Evolutionary conservation across 1,284 basidiomycete species (phyloP).

Genomic region (Sporisorium graminicola): DNA sequence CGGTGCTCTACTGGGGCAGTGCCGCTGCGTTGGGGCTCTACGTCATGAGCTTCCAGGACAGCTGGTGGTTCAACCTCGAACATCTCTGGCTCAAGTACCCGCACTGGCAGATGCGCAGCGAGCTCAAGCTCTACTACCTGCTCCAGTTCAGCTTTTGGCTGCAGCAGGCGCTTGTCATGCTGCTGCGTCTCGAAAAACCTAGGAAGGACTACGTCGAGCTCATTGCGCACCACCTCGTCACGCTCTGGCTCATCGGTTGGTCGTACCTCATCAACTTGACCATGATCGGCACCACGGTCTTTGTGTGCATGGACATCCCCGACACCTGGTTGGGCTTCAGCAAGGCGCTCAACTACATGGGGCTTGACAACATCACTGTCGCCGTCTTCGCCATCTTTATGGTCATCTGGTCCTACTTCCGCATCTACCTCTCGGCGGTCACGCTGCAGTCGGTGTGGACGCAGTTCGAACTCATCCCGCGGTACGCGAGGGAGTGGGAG

Average conservation of each 20-base stretch:
- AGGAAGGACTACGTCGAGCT: slow-evolving; percentile 91
- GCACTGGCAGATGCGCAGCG: slow-evolving; percentile 80
- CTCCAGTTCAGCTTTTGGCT: slow-evolving; percentile 85
- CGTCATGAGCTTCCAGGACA: slow-evolving; percentile 87
- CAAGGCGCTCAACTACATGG: slow-evolving; percentile 68
- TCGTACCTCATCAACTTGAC: slow-evolving; percentile 74
- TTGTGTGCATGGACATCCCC: slow-evolving; percentile 96
- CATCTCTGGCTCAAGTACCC: slow-evolving; percentile 68
- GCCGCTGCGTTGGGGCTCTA: slow-evolving; percentile 68
- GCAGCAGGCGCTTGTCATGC: slow-evolving; percentile 89
- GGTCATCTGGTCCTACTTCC: slow-evolving; percentile 78
- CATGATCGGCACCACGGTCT: slow-evolving; percentile 90
- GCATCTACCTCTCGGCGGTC: slow-evolving; percentile 88
- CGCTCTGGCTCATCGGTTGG: slow-evolving; percentile 91
- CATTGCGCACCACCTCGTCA: slow-evolving; percentile 86
- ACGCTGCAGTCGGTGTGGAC: slow-evolving; percentile 90
- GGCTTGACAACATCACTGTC: slow-evolving; percentile 54
- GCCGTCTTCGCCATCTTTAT: slow-evolving; percentile 62
- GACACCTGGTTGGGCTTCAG: slow-evolving; percentile 80
- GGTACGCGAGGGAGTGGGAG: slow-evolving; percentile 57
- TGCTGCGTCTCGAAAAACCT: slow-evolving; percentile 89
- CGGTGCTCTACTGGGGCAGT: slow-evolving; percentile 65
- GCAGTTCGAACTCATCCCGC: slow-evolving; percentile 81
- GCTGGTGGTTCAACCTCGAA: slow-evolving; percentile 81
- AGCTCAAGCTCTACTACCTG: slow-evolving; percentile 92